A percentile compares a stretch with the other conserved stretches of the same genome.
phyloP scores from a whole-genome alignment of 805 yeast genomes.

The Myxozyma melibiosi region DNA sequence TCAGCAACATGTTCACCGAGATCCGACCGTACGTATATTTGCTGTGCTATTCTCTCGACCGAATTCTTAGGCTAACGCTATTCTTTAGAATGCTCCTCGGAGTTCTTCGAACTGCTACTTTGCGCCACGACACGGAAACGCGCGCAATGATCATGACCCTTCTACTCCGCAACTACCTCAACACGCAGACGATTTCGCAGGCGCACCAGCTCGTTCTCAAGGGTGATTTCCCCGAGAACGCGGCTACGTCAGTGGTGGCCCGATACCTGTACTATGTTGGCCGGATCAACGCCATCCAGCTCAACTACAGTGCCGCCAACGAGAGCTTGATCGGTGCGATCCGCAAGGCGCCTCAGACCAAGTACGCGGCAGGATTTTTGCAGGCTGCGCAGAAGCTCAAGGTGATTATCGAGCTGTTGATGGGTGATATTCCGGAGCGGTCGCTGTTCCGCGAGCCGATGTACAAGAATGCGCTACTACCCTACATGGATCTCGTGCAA shows the following conservation, averaged over 20 bases:
- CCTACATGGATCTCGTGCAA: constrained; percentile 83
- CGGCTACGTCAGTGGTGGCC: constrained; percentile 85
- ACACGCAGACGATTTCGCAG: constrained; percentile 77
- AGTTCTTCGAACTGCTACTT: constrained; percentile 81
- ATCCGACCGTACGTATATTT: constrained; percentile 54
- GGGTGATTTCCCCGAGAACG: constrained; percentile 81
- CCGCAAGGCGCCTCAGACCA: constrained; percentile 93
- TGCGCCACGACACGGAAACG: constrained; percentile 91
- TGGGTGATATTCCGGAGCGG: constrained; percentile 96
- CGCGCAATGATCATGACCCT: constrained; percentile 86
- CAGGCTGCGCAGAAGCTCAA: constrained; percentile 88
- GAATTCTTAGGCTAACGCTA: background rate
- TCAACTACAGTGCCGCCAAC: constrained; percentile 87
- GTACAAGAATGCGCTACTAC: constrained; percentile 63
- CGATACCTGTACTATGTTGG: constrained; percentile 90
- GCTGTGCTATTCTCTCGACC: background rate
- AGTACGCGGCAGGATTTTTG: constrained; percentile 79
- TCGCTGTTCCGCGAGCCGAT: constrained; percentile 70
- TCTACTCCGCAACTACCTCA: constrained; percentile 75
- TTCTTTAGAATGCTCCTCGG: constrained; percentile 54
- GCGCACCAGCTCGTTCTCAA: constrained; percentile 90
- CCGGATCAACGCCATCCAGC: constrained; percentile 86
- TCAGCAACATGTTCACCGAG: constrained; percentile 52
- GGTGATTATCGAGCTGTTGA: constrained; percentile 84
- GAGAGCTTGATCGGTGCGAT: constrained; percentile 92